Base-by-base conservation (phyloP, 257 asterid species). In the Gentiana macrophylla region DNA sequence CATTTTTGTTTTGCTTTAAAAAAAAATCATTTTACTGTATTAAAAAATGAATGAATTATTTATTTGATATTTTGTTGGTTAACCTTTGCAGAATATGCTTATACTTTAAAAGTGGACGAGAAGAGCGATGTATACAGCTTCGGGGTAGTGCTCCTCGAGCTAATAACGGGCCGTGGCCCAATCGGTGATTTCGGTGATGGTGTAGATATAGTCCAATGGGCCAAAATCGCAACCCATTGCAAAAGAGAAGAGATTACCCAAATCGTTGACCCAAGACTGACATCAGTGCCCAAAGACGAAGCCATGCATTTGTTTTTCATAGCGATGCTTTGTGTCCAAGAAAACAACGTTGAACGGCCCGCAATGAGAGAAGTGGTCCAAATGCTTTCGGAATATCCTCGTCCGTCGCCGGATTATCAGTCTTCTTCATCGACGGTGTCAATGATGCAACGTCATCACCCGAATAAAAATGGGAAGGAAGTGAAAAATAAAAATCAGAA, bases 361-460 rank as follows among this genome's bases (percentile, higher is more conserved):
- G 79, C 89, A 44, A 84, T 86, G 98, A 72, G 98, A 32, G 93
- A 80, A 70, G 98, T 90, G 38, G 93, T 86, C 72, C 94, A 90
- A 69, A 90, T 90, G 96, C 69, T 90, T 12, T 84, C 93, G 2
- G 96, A 90, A 62, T 82, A 70, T 51, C 89, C 94, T 1, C 83
- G 79, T 15, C 81, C 74, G 12, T 71, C 79, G 8, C 77, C 75
- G 0, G 81, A 81, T 32, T 54, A 58, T 8, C 72, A 53, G 41
- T 57, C 55, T n/a, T 61, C 84, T 0, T 64, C 84, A 2, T 74
- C 94, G 9, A 72, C 89, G 32, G 68, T 75, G 0, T 49, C 57
- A 3, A 13, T 53, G 5, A 15, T 55, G 6, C 3, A 4, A 52
- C 47, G 11, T 35, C 65, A 56, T 3, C 54, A 65, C 35, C 57